A percentile compares a stretch with the other conserved stretches of the same genome.
These are phyloP conservation scores for Lojkania enalia DNA, from an alignment of 2,329 filamentous ascomycete species.

Conservation along the genomic window DNA sequence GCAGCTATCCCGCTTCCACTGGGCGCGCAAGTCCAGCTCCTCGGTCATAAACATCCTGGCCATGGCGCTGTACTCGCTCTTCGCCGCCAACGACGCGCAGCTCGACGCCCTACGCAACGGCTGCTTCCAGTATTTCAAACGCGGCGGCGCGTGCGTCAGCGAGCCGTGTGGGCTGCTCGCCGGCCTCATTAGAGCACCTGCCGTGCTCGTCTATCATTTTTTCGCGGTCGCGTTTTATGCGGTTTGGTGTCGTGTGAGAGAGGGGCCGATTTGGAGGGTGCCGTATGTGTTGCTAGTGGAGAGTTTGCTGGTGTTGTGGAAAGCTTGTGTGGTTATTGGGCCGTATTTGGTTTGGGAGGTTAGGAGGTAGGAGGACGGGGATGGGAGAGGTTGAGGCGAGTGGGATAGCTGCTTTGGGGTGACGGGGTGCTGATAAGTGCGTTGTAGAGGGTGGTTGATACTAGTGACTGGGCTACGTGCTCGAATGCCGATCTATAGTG, in stretches of 20 bases:
- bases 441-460: no score
- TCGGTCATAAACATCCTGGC: constrained; percentile 97
- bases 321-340: constrained; percentile 78
- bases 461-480: no score
- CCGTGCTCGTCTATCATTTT: constrained; percentile 86
- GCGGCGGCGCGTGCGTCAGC: constrained; percentile 69
- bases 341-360: constrained; percentile 77
- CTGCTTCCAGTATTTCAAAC: constrained; percentile 90
- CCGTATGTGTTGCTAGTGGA: constrained; percentile 63
- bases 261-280: constrained; percentile 46
- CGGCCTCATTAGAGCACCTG: constrained; percentile 76
- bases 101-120: constrained; percentile 81
- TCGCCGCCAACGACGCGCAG: constrained; percentile 69
- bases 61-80: constrained; percentile 87
- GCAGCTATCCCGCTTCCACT: constrained; percentile 80
- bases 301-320: constrained; percentile 73
- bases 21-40: constrained; percentile 78
- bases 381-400: background rate
- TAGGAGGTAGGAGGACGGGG: constrained; percentile 34
- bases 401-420: no score
- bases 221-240: constrained; percentile 89
- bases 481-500: no score
- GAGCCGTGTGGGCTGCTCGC: constrained; percentile 81
- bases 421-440: no score
- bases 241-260: constrained; percentile 70